These are phyloP conservation scores for Graphilbum sp. DNA, from an alignment of 2,329 filamentous ascomycete species.

Conservation along the genomic window DNA sequence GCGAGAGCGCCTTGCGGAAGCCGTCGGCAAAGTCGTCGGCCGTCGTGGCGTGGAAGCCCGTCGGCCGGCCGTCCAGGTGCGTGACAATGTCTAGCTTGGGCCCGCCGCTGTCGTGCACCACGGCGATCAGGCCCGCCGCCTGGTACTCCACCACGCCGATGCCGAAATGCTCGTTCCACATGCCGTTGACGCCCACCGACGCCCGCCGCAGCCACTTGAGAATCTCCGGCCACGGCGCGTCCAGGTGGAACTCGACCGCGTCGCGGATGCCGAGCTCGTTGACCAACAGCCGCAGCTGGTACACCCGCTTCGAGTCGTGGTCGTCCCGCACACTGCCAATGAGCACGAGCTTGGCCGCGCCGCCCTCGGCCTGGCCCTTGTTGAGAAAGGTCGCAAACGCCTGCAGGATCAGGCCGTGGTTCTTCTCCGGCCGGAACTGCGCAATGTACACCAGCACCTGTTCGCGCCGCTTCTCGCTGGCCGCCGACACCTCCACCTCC, in stretches of 20 bases:
- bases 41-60: conserved; percentile 78
- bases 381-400: conserved; percentile 67
- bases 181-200: conserved; percentile 83
- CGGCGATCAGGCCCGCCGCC: conserved; percentile 78
- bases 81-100: conserved; percentile 89
- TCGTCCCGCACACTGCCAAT: conserved; percentile 87
- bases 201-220: conserved; percentile 60
- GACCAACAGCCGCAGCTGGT: conserved; percentile 70
- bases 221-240: conserved; percentile 79
- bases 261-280: conserved; percentile 79
- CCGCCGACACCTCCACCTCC: conserved; percentile 52
- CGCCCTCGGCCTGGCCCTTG: conserved; percentile 11
- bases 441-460: conserved; percentile 79
- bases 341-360: conserved; percentile 51
- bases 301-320: conserved; percentile 65
- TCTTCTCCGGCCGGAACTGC: conserved; percentile 95
- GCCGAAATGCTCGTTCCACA: conserved; percentile 99
- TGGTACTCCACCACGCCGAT: conserved; percentile 98
- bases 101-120: conserved; percentile 86
- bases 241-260: conserved; percentile 70
- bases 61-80: conserved; percentile 59
- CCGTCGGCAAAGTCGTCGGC: conserved; percentile 62
- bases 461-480: conserved; percentile 53
- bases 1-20: conserved; percentile 59
- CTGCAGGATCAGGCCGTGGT: conserved; percentile 72